A percentile compares a stretch with the other conserved stretches of the same genome.
Conservation (phyloP, 1,284 basidiomycete genomes). For the Neonothopanus nambi region DNA sequence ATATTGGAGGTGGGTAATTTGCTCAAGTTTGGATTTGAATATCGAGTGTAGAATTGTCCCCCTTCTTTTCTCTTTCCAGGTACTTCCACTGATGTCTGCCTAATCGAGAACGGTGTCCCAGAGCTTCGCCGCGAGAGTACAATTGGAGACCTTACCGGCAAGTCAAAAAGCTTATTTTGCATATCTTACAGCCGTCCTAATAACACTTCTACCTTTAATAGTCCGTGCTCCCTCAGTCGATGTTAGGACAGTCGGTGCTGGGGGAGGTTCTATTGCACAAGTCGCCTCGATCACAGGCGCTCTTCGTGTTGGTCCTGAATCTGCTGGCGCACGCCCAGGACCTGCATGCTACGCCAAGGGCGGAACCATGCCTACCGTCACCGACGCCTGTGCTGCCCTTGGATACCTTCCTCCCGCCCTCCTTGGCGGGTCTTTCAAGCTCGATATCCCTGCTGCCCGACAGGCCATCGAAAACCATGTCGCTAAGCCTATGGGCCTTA, state of each 20-base stretch:
- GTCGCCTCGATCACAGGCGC: conserved; percentile 29
- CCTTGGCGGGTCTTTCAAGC: conserved; percentile 28
- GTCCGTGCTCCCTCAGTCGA: conserved; percentile 30
- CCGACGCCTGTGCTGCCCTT: conserved; percentile 30
- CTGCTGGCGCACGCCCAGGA: conserved; percentile 29
- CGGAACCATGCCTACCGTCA: conserved; percentile 28
- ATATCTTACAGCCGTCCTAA: too few relatives aligned
- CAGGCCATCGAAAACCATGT: conserved; percentile 23
- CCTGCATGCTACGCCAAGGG: conserved; percentile 30
- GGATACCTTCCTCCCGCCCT: conserved; percentile 29
- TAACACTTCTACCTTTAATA: background rate
- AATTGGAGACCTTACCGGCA: conserved; percentile 23
- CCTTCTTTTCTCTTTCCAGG: background rate
- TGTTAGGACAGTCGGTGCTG: conserved; percentile 33
- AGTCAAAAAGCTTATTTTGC: background rate
- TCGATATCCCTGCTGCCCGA: conserved; percentile 24
- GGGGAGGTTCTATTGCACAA: conserved; percentile 30
- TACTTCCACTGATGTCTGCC: conserved; percentile 23
- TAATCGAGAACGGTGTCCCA: conserved; percentile 30
- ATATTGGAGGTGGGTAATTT: conserved; percentile 25
- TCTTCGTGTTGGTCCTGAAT: conserved; percentile 31
- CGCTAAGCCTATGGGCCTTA: conserved; percentile 27
- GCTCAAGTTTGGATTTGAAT: background rate
- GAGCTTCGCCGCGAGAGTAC: conserved; percentile 25
- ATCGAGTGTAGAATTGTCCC: background rate